Evolutionary conservation across 768 basidiomycete species (phyloP).

Genomic region (Tulasnella sp.): DNA sequence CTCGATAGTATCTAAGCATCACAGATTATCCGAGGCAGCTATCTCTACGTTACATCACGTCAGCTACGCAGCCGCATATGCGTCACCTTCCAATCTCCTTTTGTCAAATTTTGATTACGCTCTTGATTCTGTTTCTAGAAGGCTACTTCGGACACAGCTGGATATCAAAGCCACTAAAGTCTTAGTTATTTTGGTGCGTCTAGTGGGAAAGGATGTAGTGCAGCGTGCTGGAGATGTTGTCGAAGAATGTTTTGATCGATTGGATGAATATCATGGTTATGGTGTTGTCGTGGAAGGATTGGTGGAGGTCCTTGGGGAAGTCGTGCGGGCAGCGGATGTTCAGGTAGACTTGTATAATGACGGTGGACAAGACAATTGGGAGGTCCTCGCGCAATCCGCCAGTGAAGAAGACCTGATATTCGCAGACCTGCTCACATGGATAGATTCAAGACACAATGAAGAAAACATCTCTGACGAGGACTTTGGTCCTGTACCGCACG

Average conservation of each 20-base stretch:
- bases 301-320: slow-evolving; percentile 72
- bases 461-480: slow-evolving; percentile 35
- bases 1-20: slow-evolving; percentile 59
- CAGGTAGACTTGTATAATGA: slow-evolving; percentile 31
- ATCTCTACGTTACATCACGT: slow-evolving; percentile 58
- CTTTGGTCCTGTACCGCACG: slow-evolving; percentile 47
- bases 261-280: slow-evolving; percentile 95
- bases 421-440: slow-evolving; percentile 47
- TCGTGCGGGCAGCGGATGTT: slow-evolving; percentile 61
- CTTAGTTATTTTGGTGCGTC: slow-evolving; percentile 65
- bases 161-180: slow-evolving; percentile 85
- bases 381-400: slow-evolving; percentile 10
- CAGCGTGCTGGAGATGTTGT: slow-evolving; percentile 86
- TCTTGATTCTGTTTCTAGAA: slow-evolving; percentile 76
- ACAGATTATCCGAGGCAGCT: slow-evolving; percentile 62
- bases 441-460: slow-evolving; percentile 23
- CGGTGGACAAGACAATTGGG: slow-evolving; percentile 11
- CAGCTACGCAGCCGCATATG: slow-evolving; percentile 65
- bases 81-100: slow-evolving; percentile 77
- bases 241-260: slow-evolving; percentile 91
- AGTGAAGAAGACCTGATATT: slow-evolving; percentile 20
- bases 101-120: slow-evolving; percentile 95
- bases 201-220: slow-evolving; percentile 79
- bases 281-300: slow-evolving; percentile 72
- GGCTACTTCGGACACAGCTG: slow-evolving; percentile 65